Evolutionary conservation across 2,329 filamentous ascomycete genomes (phyloP), one percentile per base, ranked within the genome.

Genomic region (Paraphaeosphaeria minitans): DNA sequence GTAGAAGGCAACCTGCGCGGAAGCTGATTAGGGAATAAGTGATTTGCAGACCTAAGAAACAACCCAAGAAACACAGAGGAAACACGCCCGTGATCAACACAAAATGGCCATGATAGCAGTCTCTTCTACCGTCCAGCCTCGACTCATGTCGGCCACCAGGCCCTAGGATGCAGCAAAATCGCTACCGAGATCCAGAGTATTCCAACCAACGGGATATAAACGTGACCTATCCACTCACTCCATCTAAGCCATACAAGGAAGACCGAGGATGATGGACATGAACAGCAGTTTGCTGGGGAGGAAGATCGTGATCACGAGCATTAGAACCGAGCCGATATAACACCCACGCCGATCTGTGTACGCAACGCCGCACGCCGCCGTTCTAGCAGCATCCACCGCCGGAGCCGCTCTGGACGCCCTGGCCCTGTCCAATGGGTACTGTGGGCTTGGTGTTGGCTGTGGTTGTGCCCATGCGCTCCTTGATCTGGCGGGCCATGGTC

Each of bases 401-500:
- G 71, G 91, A 91, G 70, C 90, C 90, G 73, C 88, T 91, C 79
- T 96, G 91, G 69, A 99, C 94, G 72, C 93, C 93, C 80, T 96
- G 93, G 75, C 95, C 95, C 77, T 93, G 90, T 60, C 93, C 92
- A 73, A 99, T 95, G 78, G 97, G 93, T 72, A 99, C 93, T 72
- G 92, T 96, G 66, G 94, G 94, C 85, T 98, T 99, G 83, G 94
- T 96, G 87, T 98, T 98, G 84, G 93, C 93, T 67, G 91, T 90
- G 65, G 94, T 95, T 70, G 92, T 97, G 74, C 95, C 95, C 94
- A 99, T 99, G 76, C 95, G 91, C 85, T 98, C 94, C 87, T 99
- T 99, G 84, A 99, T 99, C 82, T 99, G 95, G 80, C 95, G 90
- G 72, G 95, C 95, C 95, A 99, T 99, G 79, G 95, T 99, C 83